Evolutionary conservation across 2,329 filamentous ascomycete genomes (phyloP).

Genomic region (Microdochium trichocladiopsis): DNA sequence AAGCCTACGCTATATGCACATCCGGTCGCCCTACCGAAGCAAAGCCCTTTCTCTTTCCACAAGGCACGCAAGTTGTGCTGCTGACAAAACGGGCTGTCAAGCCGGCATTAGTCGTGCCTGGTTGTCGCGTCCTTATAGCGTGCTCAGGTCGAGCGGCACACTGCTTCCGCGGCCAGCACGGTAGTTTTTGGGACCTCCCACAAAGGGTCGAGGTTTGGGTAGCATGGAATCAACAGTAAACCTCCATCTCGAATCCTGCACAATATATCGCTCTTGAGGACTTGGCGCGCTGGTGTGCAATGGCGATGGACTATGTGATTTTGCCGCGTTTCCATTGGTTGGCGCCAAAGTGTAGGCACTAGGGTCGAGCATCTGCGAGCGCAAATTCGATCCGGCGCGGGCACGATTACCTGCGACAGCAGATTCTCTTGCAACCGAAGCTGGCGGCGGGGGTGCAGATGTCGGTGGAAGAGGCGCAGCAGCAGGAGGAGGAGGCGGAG

Average conservation of each 20-base stretch:
- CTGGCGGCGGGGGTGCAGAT: constrained; percentile 16
- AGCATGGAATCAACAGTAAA: constrained; percentile 78
- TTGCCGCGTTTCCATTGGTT: constrained; percentile 42
- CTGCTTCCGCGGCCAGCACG: constrained; percentile 88
- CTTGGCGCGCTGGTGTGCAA: constrained; percentile 20
- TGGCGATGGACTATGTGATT: constrained; percentile 32
- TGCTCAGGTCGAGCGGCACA: constrained; percentile 78
- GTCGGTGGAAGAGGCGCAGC: constrained; percentile 34
- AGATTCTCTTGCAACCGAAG: constrained; percentile 12
- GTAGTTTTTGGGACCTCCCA: constrained; percentile 70
- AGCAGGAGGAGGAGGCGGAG: constrained; percentile 23
- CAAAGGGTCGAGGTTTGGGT: constrained; percentile 78
- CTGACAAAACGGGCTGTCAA: background rate
- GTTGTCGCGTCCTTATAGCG: constrained; percentile 29
- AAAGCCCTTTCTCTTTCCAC: too few relatives aligned
- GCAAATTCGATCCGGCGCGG: constrained; percentile 38
- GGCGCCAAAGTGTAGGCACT: constrained; percentile 67
- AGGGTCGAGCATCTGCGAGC: constrained; percentile 62
- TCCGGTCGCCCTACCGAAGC: too few relatives aligned
- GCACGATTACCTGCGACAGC: constrained; percentile 26
- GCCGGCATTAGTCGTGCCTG: background rate
- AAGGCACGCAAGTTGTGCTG: too few relatives aligned
- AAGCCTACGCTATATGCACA: too few relatives aligned
- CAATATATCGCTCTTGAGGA: constrained; percentile 36
- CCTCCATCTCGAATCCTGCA: constrained; percentile 77